Evolutionary conservation across 2,329 filamentous ascomycete genomes (phyloP).

Genomic region (Neofusicoccum laricinum): DNA sequence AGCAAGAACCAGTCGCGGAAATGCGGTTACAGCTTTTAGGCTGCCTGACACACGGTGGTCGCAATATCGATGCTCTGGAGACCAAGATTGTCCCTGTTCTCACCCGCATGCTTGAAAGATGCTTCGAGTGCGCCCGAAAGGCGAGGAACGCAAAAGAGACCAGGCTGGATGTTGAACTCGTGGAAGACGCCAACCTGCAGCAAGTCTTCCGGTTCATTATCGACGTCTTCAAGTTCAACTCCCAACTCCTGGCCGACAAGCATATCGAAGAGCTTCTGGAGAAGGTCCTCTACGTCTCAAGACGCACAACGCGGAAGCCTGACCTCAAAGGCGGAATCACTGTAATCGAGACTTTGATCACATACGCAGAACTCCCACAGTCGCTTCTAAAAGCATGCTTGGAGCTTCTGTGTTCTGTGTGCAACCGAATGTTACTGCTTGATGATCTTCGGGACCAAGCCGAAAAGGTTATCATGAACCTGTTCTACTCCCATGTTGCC

Average conservation of each 20-base stretch:
- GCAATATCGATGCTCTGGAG: conserved; percentile 39
- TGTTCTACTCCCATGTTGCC: conserved; percentile 72
- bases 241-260: conserved; percentile 62
- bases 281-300: conserved; percentile 63
- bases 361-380: conserved; percentile 66
- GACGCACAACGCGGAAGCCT: conserved; percentile 61
- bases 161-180: conserved; percentile 24
- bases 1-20: conserved; percentile 29
- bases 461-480: conserved; percentile 68
- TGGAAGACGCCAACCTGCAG: conserved; percentile 43
- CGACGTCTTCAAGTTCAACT: conserved; percentile 73
- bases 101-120: conserved; percentile 29
- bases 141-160: conserved; percentile 26
- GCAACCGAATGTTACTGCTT: conserved; percentile 64
- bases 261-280: conserved; percentile 62
- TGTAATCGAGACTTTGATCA: conserved; percentile 68
- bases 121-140: conserved; percentile 32
- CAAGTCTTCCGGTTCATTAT: conserved; percentile 64
- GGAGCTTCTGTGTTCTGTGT: conserved; percentile 59
- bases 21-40: conserved; percentile 33
- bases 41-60: conserved; percentile 36
- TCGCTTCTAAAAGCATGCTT: conserved; percentile 64
- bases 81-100: conserved; percentile 33
- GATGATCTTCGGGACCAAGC: conserved; percentile 58
- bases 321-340: conserved; percentile 67